Evolutionary conservation across 345 rosid genomes (phyloP), one percentile per base, ranked within the genome.

Genomic region (Ceriops zippeliana): DNA sequence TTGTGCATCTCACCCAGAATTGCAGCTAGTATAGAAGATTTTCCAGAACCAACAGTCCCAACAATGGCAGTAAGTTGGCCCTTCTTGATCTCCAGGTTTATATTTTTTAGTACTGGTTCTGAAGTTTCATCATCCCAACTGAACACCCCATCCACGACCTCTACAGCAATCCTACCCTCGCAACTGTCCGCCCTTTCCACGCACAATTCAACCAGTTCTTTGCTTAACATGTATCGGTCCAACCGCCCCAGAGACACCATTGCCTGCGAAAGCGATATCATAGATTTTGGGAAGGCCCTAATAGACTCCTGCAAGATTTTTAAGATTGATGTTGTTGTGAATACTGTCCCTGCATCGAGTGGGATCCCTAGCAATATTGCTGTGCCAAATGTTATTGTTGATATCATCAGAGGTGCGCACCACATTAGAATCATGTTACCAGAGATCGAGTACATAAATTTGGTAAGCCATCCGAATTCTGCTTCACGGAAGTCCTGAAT

Each of bases 1-100:
- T 82, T 91, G 83, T 91, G 91, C 98, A 93, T 93, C 78, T 93
- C 98, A 52, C 98, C 98, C 32, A 93, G 95, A 77, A 91, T 46
- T 26, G 96, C 86, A 51, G 91, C 90, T n/a, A 93, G 76, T 30
- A 93, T 85, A 60, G 98, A 91, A 11, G 96, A 93, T 76, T 91
- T 93, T 63, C 98, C 98, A 0, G 96, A 86, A 64, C 98, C 98
- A 49, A 93, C 98, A 0, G 90, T 91, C 61, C 97, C 98, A 61
- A 93, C 98, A 58, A 93, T 86, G 5, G 97, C 91, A 0, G 96
- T 75, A 58, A 93, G 86, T 73, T 93, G 89, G 46, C 98, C 98
- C 78, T 86, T 91, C 63, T 78, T 80, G 64, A 88, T 75, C 76
- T 80, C 67, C 65, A 93, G 70, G 67, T 81, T 88, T 20, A 93